These are phyloP conservation scores for Coemansia sp. DNA, from an alignment of 192 early-diverging fungal species.

Conservation along the genomic window DNA sequence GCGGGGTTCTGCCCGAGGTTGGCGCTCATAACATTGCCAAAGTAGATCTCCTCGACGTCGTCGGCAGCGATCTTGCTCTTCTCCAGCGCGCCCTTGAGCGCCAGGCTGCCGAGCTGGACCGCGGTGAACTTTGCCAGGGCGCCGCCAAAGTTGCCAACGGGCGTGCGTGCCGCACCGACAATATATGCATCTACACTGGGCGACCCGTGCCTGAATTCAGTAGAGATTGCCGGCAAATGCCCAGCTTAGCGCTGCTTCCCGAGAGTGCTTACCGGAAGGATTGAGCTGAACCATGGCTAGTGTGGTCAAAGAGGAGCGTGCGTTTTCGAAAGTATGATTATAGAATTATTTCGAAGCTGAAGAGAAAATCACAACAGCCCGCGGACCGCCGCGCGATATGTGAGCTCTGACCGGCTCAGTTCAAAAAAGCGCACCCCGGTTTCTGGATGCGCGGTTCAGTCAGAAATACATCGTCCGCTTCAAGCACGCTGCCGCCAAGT, in stretches of 20 bases:
- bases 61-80: slow-evolving; percentile 58
- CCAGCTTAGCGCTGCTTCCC: too few relatives aligned
- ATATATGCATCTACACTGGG: slow-evolving; percentile 75
- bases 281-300: slow-evolving; percentile 9
- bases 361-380: too few relatives aligned
- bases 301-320: too few relatives aligned
- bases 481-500: slow-evolving; percentile 31
- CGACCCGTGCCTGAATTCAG: background rate
- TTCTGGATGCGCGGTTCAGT: too few relatives aligned
- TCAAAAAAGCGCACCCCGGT: too few relatives aligned
- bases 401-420: too few relatives aligned
- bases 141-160: slow-evolving; percentile 88
- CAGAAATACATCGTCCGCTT: too few relatives aligned
- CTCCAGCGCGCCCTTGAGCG: slow-evolving; percentile 68
- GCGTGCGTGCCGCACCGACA: slow-evolving; percentile 84
- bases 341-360: too few relatives aligned
- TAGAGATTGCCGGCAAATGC: background rate
- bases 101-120: slow-evolving; percentile 77
- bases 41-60: slow-evolving; percentile 69
- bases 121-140: slow-evolving; percentile 80
- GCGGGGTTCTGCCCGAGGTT: slow-evolving; percentile 84
- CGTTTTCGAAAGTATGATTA: too few relatives aligned
- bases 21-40: slow-evolving; percentile 76
- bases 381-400: too few relatives aligned
- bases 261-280: slow-evolving; percentile 20